Percentiles rank a stretch among this genome's conserved stretches.
phyloP scores from a whole-genome alignment of 2,329 filamentous ascomycete genomes.

The Alternaria gansuensis region DNA sequence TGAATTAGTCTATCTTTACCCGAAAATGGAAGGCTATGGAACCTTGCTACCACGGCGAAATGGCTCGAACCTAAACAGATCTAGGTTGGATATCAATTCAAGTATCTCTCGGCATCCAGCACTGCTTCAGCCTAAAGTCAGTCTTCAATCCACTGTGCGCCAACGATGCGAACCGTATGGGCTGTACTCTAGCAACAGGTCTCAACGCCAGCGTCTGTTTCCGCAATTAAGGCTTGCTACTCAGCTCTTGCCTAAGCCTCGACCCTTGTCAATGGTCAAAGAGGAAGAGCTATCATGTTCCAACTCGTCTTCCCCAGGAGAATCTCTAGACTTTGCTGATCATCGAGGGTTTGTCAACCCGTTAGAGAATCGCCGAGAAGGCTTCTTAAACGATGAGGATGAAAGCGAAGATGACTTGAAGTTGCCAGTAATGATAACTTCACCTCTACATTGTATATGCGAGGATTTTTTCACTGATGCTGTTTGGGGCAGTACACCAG shows the following conservation, averaged over 20 bases:
- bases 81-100: not conserved
- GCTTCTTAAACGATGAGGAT: constrained; percentile 13
- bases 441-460: not conserved
- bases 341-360: constrained; percentile 6
- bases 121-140: not conserved
- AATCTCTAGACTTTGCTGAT: constrained; percentile 10
- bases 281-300: constrained; percentile 1
- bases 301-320: constrained; percentile 6
- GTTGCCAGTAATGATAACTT: not conserved
- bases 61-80: not conserved
- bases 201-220: not conserved
- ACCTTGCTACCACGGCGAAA: not conserved
- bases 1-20: not conserved
- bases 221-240: constrained; percentile 3
- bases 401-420: not conserved
- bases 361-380: constrained; percentile 2
- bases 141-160: not conserved
- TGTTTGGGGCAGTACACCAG: constrained; percentile 10
- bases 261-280: not conserved
- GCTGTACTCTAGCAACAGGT: not conserved
- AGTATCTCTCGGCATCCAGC: not conserved
- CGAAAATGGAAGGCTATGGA: not conserved
- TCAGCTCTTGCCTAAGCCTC: constrained; percentile 3
- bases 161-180: not conserved
- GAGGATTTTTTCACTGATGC: constrained; percentile 10